Conservation (phyloP, 106 monocot genomes). For the Phalaenopsis aphrodite region DNA sequence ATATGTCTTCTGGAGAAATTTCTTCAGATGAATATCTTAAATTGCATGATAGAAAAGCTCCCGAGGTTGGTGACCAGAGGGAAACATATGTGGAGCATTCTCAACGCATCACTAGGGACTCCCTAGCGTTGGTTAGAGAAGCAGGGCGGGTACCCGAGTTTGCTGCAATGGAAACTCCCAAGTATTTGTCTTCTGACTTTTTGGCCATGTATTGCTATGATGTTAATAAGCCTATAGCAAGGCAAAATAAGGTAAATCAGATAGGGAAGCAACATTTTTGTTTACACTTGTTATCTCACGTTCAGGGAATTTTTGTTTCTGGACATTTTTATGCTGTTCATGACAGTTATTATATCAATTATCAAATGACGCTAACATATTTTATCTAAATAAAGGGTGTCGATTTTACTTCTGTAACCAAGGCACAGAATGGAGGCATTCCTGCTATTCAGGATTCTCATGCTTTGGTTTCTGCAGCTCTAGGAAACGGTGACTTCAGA, state of each 20-base stretch:
- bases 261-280: background rate
- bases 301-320: background rate
- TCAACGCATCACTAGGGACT: background rate
- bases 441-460: constrained; percentile 8
- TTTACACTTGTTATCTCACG: constrained; percentile 1
- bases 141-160: constrained; percentile 1
- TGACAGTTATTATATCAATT: background rate
- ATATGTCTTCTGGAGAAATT: background rate
- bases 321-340: background rate
- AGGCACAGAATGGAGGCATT: constrained; percentile 1
- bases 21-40: constrained; percentile 5
- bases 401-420: background rate
- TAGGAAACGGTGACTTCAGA: background rate
- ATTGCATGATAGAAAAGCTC: constrained; percentile 14
- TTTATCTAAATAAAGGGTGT: constrained; percentile 7
- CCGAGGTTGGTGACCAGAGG: background rate
- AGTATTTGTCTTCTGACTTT: background rate
- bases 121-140: background rate
- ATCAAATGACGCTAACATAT: constrained; percentile 3
- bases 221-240: background rate
- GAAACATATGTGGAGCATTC: constrained; percentile 8
- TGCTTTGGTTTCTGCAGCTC: constrained; percentile 15
- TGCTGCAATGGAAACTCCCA: background rate
- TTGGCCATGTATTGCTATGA: background rate
- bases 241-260: constrained; percentile 14